Conservation (phyloP, 139 green algal genomes). For the Closterium sp. region DNA sequence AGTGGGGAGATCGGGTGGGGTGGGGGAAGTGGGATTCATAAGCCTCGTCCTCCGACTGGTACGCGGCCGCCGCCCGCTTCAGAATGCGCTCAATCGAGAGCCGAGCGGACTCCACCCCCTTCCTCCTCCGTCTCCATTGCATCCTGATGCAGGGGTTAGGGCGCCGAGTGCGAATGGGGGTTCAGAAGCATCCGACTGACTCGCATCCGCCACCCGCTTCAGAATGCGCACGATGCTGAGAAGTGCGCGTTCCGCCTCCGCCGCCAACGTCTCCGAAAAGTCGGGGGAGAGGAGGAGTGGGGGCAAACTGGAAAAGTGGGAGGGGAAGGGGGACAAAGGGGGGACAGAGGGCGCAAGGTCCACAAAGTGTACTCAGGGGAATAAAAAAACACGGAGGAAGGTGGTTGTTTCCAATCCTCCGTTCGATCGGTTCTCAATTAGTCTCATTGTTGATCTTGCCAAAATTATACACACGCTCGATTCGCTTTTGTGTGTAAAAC, state of each 20-base stretch:
- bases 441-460: not conserved
- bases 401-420: not conserved
- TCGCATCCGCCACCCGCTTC: too few relatives aligned
- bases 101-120: too few relatives aligned
- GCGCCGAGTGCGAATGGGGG: too few relatives aligned
- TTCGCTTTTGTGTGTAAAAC: too few relatives aligned
- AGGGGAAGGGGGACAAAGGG: too few relatives aligned
- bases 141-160: too few relatives aligned
- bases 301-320: too few relatives aligned
- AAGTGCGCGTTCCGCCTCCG: not conserved
- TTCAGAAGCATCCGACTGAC: too few relatives aligned
- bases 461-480: not conserved
- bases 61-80: not conserved
- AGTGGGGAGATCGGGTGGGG: too few relatives aligned
- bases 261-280: not conserved
- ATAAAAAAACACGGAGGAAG: not conserved
- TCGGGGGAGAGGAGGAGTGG: too few relatives aligned
- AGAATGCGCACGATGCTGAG: not conserved
- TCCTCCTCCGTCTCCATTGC: too few relatives aligned
- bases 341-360: too few relatives aligned
- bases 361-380: not conserved
- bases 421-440: not conserved
- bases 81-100: not conserved
- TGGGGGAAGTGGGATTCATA: not conserved
- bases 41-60: not conserved